Conservation (phyloP, 495 filamentous ascomycete genomes). For the Hypoxylon crocopeplum region DNA sequence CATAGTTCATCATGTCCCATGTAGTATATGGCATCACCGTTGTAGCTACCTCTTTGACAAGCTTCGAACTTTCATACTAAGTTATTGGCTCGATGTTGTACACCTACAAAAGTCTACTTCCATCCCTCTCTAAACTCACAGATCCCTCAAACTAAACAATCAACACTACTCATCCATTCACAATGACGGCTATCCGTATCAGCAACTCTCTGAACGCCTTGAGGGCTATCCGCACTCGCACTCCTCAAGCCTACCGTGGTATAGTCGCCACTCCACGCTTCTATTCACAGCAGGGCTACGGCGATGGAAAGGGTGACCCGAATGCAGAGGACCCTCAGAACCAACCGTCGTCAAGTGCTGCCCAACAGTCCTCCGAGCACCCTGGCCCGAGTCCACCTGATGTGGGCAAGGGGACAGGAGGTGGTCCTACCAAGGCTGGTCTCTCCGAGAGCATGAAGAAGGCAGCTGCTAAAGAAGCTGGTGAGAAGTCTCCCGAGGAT, state of each 20-base stretch:
- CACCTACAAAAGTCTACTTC: slow-evolving; percentile 16
- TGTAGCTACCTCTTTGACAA: slow-evolving; percentile 5
- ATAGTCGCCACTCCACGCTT: slow-evolving; percentile 19
- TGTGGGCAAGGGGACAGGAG: slow-evolving; percentile 38
- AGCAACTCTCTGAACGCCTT: slow-evolving; percentile 27
- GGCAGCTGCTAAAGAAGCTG: slow-evolving; percentile 22
- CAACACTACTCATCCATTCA: slow-evolving; percentile 1
- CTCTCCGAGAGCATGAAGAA: slow-evolving; percentile 35
- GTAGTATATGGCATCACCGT: slow-evolving; percentile 35
- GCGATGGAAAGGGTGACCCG: slow-evolving; percentile 46
- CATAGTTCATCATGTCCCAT: slow-evolving; percentile 37
- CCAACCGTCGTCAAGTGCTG: slow-evolving; percentile 33
- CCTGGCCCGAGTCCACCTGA: slow-evolving; percentile 42
- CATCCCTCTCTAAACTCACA: too few species aligned
- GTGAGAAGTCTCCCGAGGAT: slow-evolving; percentile 44
- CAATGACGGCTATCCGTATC: slow-evolving; percentile 36
- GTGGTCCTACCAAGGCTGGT: slow-evolving; percentile 35
- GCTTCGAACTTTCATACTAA: not conserved
- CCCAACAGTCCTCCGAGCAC: slow-evolving; percentile 42
- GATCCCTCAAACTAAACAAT: not conserved
- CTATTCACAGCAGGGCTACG: slow-evolving; percentile 40
- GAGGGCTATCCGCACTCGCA: slow-evolving; percentile 25
- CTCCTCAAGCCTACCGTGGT: slow-evolving; percentile 27
- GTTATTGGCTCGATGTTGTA: too few species aligned
- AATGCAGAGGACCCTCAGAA: slow-evolving; percentile 38